Conservation (phyloP, 768 basidiomycete genomes). For the Lactarius quietus region DNA sequence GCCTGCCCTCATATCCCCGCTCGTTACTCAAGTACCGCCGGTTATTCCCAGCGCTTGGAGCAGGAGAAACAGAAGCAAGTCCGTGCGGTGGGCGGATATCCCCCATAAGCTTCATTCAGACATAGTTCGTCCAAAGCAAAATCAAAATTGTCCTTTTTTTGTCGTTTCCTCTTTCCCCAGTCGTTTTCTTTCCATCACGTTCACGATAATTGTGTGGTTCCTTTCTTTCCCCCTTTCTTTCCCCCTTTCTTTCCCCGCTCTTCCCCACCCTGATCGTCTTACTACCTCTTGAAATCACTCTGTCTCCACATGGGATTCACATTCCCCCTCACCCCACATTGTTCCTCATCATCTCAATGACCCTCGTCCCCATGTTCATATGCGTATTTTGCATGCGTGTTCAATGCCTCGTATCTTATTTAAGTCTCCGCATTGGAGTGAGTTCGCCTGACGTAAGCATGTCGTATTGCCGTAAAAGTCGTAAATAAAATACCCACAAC, state of each 20-base stretch:
- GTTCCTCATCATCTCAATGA: neutral
- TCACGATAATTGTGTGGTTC: slow-evolving; percentile 12
- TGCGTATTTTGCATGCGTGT: neutral
- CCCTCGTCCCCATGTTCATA: neutral
- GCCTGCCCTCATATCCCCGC: neutral
- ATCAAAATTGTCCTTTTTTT: slow-evolving; percentile 2
- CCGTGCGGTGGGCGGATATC: slow-evolving; percentile 32
- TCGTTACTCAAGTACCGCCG: neutral
- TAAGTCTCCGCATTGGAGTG: neutral
- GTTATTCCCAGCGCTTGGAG: slow-evolving; percentile 60
- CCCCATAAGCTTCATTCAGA: slow-evolving; percentile 20
- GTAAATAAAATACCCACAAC: too few species aligned
- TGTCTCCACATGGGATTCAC: slow-evolving; percentile 7
- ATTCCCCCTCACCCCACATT: slow-evolving; percentile 1
- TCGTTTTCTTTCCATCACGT: neutral
- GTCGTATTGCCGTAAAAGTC: neutral
- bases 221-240: neutral
- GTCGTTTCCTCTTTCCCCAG: slow-evolving; percentile 1
- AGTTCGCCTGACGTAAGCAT: slow-evolving; percentile 29
- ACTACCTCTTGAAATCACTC: slow-evolving; percentile 8
- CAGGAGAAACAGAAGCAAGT: slow-evolving; percentile 88
- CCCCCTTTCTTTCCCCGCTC: neutral
- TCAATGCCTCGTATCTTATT: slow-evolving; percentile 4
- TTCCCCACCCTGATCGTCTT: neutral
- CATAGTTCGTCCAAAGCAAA: neutral